phyloP scores from a whole-genome alignment of 805 yeast species.

The Nakazawaea wyomingensis region DNA sequence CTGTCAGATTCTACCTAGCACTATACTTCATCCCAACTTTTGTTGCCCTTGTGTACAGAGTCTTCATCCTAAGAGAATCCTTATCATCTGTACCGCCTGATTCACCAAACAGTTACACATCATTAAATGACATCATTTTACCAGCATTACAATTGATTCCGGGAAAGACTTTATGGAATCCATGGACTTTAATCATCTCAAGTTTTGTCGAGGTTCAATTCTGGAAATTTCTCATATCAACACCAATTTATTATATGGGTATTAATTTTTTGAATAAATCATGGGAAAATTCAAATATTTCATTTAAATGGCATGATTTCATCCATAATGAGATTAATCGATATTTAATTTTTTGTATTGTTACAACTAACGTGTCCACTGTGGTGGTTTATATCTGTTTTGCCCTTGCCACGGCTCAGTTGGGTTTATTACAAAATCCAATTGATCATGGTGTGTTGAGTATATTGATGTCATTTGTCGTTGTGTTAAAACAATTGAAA shows the following conservation, averaged over 20 bases:
- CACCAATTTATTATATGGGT: slow-evolving; percentile 32
- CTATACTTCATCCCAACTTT: not conserved
- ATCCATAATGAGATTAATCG: slow-evolving; percentile 36
- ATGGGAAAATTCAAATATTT: slow-evolving; percentile 35
- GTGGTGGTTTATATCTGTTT: slow-evolving; percentile 37
- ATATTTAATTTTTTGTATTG: slow-evolving; percentile 48
- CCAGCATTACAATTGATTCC: slow-evolving; percentile 65
- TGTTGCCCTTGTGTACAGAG: not conserved
- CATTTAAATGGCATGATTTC: slow-evolving; percentile 9
- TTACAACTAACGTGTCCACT: slow-evolving; percentile 49
- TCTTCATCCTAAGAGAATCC: not conserved
- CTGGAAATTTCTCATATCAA: slow-evolving; percentile 40
- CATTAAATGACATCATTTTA: slow-evolving; percentile 39
- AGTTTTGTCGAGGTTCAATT: slow-evolving; percentile 56
- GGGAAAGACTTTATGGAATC: slow-evolving; percentile 43
- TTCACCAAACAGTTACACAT: not conserved
- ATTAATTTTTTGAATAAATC: slow-evolving; percentile 44
- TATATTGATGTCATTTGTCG: slow-evolving; percentile 47
- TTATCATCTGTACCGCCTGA: no score
- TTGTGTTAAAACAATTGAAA: slow-evolving; percentile 51
- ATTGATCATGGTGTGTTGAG: slow-evolving; percentile 46
- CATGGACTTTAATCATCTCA: slow-evolving; percentile 61
- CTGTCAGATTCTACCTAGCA: not conserved
- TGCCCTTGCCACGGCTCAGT: slow-evolving; percentile 30
- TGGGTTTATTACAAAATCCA: slow-evolving; percentile 35